These are phyloP conservation scores for Trematosphaeria pertusa DNA, from an alignment of 2,329 filamentous ascomycete species.

Conservation along the genomic window DNA sequence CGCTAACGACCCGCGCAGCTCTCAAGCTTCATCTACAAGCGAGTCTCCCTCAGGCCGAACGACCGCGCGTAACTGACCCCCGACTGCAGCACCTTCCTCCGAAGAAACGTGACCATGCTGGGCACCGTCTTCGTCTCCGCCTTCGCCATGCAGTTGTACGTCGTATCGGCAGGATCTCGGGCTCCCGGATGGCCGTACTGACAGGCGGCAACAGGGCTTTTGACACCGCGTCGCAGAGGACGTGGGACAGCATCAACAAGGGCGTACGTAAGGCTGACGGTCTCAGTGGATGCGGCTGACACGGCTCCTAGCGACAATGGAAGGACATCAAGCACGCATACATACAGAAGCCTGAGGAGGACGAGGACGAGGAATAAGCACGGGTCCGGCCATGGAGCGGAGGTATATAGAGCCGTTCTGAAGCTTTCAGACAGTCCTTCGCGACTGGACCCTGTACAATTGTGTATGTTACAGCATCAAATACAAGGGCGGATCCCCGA, in stretches of 20 bases:
- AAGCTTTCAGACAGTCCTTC: slow-evolving; percentile 20
- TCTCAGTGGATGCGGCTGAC: slow-evolving; percentile 25
- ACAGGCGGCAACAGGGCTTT: slow-evolving; percentile 68
- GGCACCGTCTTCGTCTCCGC: slow-evolving; percentile 83
- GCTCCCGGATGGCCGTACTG: slow-evolving; percentile 23
- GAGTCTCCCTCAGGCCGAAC: slow-evolving; percentile 37
- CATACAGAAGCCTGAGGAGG: slow-evolving; percentile 72
- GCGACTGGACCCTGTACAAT: slow-evolving; percentile 36
- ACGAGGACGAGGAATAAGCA: slow-evolving; percentile 62
- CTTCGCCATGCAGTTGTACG: slow-evolving; percentile 94
- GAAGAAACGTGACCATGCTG: slow-evolving; percentile 87
- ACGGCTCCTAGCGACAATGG: slow-evolving; percentile 83
- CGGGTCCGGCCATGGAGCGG: slow-evolving; percentile 13
- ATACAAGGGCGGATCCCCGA: slow-evolving; percentile 28
- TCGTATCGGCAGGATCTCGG: slow-evolving; percentile 21
- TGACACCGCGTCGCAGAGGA: slow-evolving; percentile 78
- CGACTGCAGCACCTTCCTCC: slow-evolving; percentile 75
- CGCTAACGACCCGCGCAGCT: slow-evolving; percentile 52
- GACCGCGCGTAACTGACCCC: slow-evolving; percentile 34
- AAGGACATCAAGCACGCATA: slow-evolving; percentile 97
- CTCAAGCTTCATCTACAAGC: slow-evolving; percentile 62
- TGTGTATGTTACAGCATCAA: slow-evolving; percentile 46
- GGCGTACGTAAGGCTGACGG: slow-evolving; percentile 64
- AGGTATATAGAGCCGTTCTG: slow-evolving; percentile 23
- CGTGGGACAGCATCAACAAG: slow-evolving; percentile 92